Conservation (phyloP, 2,329 filamentous ascomycete species). For the Clathrospora elynae region DNA sequence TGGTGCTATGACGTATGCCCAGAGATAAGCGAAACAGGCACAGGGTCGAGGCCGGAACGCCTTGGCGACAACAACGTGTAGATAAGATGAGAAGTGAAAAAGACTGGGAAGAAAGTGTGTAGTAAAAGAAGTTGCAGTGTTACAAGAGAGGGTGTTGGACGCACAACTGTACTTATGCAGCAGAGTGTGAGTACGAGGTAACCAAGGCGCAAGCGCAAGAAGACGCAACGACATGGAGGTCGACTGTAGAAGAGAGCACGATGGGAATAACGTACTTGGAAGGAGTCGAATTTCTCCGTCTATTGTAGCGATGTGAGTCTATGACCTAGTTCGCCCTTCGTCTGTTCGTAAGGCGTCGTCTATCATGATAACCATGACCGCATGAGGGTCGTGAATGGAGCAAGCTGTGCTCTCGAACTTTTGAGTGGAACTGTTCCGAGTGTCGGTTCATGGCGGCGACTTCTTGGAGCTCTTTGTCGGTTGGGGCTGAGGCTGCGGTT, state of each 20-base stretch:
- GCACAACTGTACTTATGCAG: constrained; percentile 11
- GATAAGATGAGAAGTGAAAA: not conserved
- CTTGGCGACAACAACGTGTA: not conserved
- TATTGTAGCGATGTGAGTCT: constrained; percentile 25
- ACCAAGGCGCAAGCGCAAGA: not conserved
- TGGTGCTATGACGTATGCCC: constrained; percentile 21
- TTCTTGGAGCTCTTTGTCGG: constrained; percentile 43
- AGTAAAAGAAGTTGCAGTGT: constrained; percentile 4
- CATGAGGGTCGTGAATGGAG: constrained; percentile 31
- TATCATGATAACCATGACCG: constrained; percentile 33
- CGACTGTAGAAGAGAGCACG: too few relatives aligned
- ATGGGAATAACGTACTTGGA: not conserved
- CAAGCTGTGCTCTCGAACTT: constrained; percentile 31
- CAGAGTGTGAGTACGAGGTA: constrained; percentile 6
- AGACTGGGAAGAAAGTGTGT: constrained; percentile 7
- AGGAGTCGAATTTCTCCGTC: constrained; percentile 9
- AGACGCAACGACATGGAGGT: too few relatives aligned
- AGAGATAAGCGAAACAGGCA: constrained; percentile 16
- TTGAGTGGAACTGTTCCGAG: too few relatives aligned
- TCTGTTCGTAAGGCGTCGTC: constrained; percentile 36
- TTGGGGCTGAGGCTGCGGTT: too few relatives aligned
- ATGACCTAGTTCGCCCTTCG: constrained; percentile 19
- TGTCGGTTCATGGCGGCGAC: constrained; percentile 32
- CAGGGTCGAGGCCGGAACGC: constrained; percentile 25
- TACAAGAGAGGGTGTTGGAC: not conserved